Conservation (phyloP, 192 early-diverging fungal genomes). For the Funneliformis geosporum region DNA sequence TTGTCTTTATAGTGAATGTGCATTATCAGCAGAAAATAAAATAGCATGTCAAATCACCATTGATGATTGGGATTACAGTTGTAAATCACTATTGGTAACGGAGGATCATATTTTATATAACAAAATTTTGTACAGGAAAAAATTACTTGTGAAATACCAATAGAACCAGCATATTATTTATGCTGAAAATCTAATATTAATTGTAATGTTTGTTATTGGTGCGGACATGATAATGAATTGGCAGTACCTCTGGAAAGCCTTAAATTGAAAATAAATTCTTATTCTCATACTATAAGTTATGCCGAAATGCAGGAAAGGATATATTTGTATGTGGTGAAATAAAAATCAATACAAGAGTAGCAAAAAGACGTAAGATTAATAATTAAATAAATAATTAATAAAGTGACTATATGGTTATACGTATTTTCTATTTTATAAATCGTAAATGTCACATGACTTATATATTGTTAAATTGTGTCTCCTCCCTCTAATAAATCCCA, state of each 20-base stretch:
- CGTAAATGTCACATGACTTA: too few relatives aligned
- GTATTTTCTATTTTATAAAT: too few relatives aligned
- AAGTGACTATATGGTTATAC: too few relatives aligned
- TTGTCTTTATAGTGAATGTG: not conserved
- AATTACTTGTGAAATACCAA: not conserved
- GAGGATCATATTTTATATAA: not conserved
- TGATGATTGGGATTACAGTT: not conserved
- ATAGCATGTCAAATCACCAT: not conserved
- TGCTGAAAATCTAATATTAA: not conserved
- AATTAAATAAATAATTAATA: slow-evolving; percentile 2
- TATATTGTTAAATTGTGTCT: too few relatives aligned
- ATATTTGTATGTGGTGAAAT: slow-evolving; percentile 4
- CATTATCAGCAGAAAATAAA: slow-evolving; percentile 13
- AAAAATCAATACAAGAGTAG: not conserved
- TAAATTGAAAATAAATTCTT: not conserved
- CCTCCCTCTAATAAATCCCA: too few relatives aligned
- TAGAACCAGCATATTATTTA: not conserved
- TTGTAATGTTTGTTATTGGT: not conserved
- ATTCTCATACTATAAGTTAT: not conserved
- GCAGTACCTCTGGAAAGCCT: not conserved
- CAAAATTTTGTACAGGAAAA: not conserved
- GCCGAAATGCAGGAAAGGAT: not conserved
- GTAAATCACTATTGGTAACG: not conserved
- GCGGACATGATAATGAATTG: not conserved
- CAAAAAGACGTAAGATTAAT: not conserved